These are phyloP conservation scores for Fusarium fujikuroi DNA, from an alignment of 2,329 filamentous ascomycete genomes.

Conservation along the genomic window DNA sequence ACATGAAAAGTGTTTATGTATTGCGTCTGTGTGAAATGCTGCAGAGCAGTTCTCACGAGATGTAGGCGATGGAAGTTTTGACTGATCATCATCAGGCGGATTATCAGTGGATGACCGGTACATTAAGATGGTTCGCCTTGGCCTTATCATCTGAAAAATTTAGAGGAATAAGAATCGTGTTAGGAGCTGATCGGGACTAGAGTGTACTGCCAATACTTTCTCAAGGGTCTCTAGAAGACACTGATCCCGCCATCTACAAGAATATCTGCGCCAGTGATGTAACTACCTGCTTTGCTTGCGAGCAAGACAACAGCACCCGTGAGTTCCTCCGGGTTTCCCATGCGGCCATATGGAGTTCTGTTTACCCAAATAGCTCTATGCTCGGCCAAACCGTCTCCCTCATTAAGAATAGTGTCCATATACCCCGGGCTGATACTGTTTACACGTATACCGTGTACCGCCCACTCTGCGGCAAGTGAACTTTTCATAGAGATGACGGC, in stretches of 20 bases:
- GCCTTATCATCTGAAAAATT: rapidly evolving
- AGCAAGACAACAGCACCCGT: constrained; percentile 9
- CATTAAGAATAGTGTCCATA: constrained; percentile 20
- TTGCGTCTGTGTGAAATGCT: rapidly evolving
- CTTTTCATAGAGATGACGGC: constrained; percentile 16
- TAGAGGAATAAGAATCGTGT: not conserved
- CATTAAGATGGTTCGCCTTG: rapidly evolving
- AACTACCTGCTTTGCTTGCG: constrained; percentile 20
- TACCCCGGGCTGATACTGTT: constrained; percentile 24
- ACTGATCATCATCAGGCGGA: not conserved
- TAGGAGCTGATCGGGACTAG: rapidly evolving
- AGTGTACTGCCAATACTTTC: not conserved
- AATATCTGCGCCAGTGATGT: constrained; percentile 16
- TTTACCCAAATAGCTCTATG: constrained; percentile 12
- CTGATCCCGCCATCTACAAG: constrained; percentile 20
- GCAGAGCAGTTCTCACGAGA: too few species aligned
- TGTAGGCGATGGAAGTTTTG: not conserved
- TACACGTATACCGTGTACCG: constrained; percentile 2
- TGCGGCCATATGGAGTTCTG: constrained; percentile 10
- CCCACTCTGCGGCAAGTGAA: constrained; percentile 16
- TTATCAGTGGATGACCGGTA: not conserved
- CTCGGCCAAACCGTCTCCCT: constrained; percentile 13
- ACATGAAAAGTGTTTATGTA: rapidly evolving
- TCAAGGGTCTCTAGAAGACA: not conserved
- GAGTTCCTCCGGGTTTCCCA: constrained; percentile 16